A percentile compares a stretch with the other conserved stretches of the same genome.
Conservation (phyloP, 106 monocot species). For the Allium cepa region DNA sequence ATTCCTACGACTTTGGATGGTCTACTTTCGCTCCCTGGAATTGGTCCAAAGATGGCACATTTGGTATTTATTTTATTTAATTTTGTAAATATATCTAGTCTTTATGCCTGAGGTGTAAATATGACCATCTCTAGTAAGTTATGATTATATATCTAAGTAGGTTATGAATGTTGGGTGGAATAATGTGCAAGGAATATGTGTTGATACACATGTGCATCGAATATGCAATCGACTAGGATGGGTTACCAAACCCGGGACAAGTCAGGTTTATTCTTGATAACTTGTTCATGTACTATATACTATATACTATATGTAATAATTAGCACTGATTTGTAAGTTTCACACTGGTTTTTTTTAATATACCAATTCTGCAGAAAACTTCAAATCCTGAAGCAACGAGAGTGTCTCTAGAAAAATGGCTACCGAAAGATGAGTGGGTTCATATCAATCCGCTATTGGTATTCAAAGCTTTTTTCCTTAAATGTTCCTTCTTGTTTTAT, state of each 20-base stretch:
- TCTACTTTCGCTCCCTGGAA: constrained; percentile 75
- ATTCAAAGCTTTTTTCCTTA: constrained; percentile 11
- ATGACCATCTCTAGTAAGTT: not conserved
- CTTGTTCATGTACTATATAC: not conserved
- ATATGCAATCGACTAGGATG: constrained; percentile 94
- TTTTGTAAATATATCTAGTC: not conserved
- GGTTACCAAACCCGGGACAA: constrained; percentile 69
- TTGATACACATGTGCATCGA: constrained; percentile 98
- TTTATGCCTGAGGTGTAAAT: not conserved
- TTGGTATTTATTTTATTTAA: constrained; percentile 37
- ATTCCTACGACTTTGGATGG: constrained; percentile 75
- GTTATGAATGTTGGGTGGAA: constrained; percentile 93
- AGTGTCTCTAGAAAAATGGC: constrained; percentile 78
- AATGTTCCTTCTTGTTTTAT: not conserved
- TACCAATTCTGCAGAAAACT: constrained; percentile 50
- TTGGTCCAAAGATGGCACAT: constrained; percentile 98
- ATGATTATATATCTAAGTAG: constrained; percentile 21
- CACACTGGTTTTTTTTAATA: not conserved
- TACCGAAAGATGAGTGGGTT: constrained; percentile 96
- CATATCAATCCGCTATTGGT: constrained; percentile 90
- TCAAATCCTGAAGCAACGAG: constrained; percentile 82
- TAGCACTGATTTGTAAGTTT: not conserved
- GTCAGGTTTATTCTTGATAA: constrained; percentile 27
- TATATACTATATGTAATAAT: not conserved
- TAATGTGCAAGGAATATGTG: constrained; percentile 97